Evolutionary conservation across 371 early-diverging fungal species (phyloP).

Genomic region (Apophysomyces sp.): DNA sequence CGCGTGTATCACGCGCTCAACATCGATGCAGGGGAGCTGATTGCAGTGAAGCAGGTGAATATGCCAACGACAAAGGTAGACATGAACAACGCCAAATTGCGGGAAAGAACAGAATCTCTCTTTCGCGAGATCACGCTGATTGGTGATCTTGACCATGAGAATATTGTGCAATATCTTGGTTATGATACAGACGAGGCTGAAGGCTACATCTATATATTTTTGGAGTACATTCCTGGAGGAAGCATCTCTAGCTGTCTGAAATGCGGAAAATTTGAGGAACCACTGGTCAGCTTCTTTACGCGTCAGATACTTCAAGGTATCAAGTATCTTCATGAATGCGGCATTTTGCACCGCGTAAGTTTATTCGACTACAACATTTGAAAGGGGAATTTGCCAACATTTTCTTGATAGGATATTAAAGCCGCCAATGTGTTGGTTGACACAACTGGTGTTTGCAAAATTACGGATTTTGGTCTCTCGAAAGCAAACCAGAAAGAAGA

Average conservation of each 20-base stretch:
- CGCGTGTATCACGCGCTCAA: slow-evolving; percentile 89
- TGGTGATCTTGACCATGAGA: slow-evolving; percentile 78
- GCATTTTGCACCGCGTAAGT: slow-evolving; percentile 85
- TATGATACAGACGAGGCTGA: slow-evolving; percentile 49
- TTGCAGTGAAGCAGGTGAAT: slow-evolving; percentile 95
- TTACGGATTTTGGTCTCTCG: slow-evolving; percentile 99
- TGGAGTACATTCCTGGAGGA: slow-evolving; percentile 98
- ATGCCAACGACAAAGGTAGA: slow-evolving; percentile 55
- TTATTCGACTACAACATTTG: neutral
- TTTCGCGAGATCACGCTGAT: slow-evolving; percentile 28
- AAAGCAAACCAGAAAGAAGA: slow-evolving; percentile 69
- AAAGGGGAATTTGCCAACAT: neutral
- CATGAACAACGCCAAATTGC: slow-evolving; percentile 8
- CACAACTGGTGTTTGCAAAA: slow-evolving; percentile 89
- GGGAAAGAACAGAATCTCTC: slow-evolving; percentile 25
- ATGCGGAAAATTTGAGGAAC: slow-evolving; percentile 78
- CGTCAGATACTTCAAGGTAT: slow-evolving; percentile 90
- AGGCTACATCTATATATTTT: slow-evolving; percentile 81
- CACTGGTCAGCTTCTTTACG: slow-evolving; percentile 73
- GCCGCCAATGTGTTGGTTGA: slow-evolving; percentile 93
- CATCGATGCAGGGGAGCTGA: slow-evolving; percentile 79
- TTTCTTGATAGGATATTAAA: slow-evolving; percentile 76
- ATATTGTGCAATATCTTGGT: slow-evolving; percentile 92
- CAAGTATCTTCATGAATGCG: slow-evolving; percentile 88
- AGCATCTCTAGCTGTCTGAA: slow-evolving; percentile 80